Percentiles rank a stretch among this genome's conserved stretches.
phyloP scores from a whole-genome alignment of 2,329 filamentous ascomycete genomes.

The Colletotrichum cuscutae region DNA sequence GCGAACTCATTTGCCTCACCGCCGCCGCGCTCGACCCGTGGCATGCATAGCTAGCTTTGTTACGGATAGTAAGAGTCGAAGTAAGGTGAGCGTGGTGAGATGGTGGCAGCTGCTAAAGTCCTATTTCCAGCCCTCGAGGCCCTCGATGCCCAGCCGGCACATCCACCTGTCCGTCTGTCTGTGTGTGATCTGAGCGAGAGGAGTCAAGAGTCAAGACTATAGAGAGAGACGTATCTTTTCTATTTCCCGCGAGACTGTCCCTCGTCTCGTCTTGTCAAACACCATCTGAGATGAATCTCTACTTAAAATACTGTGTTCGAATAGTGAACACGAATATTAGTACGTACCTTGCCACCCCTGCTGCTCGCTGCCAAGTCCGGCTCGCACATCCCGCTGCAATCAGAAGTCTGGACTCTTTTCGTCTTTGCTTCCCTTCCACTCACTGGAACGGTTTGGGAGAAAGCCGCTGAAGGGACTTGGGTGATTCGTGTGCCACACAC shows the following conservation, averaged over 20 bases:
- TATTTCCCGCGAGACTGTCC: background rate
- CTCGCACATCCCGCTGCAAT: constrained; percentile 28
- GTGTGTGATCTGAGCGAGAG: background rate
- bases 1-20: constrained; percentile 29
- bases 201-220: too few relatives aligned
- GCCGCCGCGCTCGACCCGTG: constrained; percentile 20
- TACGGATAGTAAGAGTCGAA: background rate
- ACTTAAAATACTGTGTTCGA: too few relatives aligned
- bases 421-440: background rate
- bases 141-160: background rate
- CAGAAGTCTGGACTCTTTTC: constrained; percentile 19
- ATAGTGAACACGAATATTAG: too few relatives aligned
- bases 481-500: constrained; percentile 15
- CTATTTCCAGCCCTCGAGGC: constrained; percentile 12
- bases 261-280: background rate
- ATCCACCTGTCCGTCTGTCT: background rate
- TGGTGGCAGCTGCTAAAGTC: constrained; percentile 4
- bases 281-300: background rate
- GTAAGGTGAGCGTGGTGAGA: background rate
- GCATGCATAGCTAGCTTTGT: constrained; percentile 4
- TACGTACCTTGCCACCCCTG: background rate
- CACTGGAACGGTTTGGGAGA: background rate
- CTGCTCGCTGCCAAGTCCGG: constrained; percentile 10
- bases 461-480: background rate
- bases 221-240: background rate